A percentile compares a stretch with the other conserved stretches of the same genome.
Evolutionary conservation across 2,329 filamentous ascomycete genomes (phyloP).

Genomic region (Aulographum hederae): DNA sequence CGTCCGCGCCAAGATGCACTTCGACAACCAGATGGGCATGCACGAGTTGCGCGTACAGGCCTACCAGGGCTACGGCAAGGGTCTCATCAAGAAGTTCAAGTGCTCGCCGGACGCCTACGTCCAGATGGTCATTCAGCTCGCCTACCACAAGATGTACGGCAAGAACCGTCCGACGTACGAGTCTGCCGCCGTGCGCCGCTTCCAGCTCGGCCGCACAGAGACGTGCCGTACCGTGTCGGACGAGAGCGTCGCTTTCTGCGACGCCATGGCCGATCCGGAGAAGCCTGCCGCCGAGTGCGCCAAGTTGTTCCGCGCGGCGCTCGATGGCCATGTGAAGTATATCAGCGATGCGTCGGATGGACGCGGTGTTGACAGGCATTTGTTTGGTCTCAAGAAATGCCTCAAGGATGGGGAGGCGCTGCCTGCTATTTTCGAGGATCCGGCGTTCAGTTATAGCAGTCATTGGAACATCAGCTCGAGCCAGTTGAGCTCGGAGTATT

Average conservation of each 20-base stretch:
- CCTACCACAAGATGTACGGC: constrained; percentile 98
- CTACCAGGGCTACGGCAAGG: constrained; percentile 96
- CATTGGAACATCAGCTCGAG: constrained; percentile 82
- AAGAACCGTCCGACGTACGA: constrained; percentile 96
- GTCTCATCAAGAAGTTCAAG: constrained; percentile 98
- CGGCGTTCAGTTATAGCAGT: constrained; percentile 63
- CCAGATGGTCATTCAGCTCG: constrained; percentile 95
- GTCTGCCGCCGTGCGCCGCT: constrained; percentile 82
- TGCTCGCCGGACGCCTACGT: constrained; percentile 95
- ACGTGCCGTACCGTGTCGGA: constrained; percentile 87
- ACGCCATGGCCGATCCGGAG: constrained; percentile 57
- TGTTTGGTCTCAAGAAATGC: constrained; percentile 93
- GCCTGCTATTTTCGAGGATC: constrained; percentile 72
- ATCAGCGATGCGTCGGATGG: constrained; percentile 79
- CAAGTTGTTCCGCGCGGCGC: constrained; percentile 63
- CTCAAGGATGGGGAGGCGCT: constrained; percentile 63
- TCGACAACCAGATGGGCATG: constrained; percentile 60
- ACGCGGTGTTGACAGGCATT: constrained; percentile 83
- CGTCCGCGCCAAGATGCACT: constrained; percentile 59
- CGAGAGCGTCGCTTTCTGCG: constrained; percentile 79
- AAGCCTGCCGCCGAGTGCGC: constrained; percentile 46
- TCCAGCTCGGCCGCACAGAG: constrained; percentile 91
- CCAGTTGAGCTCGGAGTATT: constrained; percentile 90
- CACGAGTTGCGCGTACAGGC: constrained; percentile 89
- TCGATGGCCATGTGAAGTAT: constrained; percentile 74